phyloP scores from a whole-genome alignment of 768 basidiomycete genomes.

The Hygrocybe punicea region DNA sequence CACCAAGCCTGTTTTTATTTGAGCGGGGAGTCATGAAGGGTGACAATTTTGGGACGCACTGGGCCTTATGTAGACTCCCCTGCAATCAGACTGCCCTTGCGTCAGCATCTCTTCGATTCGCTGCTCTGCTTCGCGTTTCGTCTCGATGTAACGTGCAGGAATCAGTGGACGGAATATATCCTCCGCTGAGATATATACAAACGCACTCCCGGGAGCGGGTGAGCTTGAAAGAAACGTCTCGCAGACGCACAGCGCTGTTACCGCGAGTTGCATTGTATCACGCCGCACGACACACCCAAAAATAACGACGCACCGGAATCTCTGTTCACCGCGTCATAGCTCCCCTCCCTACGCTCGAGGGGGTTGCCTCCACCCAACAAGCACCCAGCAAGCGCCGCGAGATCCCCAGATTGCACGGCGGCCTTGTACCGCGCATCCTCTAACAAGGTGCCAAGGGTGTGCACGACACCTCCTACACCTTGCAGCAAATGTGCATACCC shows the following conservation, averaged over 20 bases:
- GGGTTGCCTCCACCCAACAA: conserved; percentile 55
- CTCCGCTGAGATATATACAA: conserved; percentile 94
- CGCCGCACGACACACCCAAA: too few species aligned
- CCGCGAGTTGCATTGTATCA: conserved; percentile 10
- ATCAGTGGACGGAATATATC: conserved; percentile 88
- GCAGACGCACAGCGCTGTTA: conserved; percentile 67
- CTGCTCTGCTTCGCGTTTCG: conserved; percentile 89
- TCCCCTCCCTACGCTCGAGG: conserved; percentile 44
- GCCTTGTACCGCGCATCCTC: conserved; percentile 80
- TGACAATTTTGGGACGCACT: conserved; percentile 50
- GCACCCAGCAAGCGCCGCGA: conserved; percentile 49
- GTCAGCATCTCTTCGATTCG: conserved; percentile 55
- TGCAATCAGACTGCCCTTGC: conserved; percentile 41
- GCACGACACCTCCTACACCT: conserved; percentile 74
- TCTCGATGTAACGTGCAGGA: conserved; percentile 81
- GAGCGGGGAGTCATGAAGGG: too few species aligned
- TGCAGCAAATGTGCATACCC: conserved; percentile 69
- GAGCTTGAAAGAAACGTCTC: conserved; percentile 62
- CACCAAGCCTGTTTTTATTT: conserved; percentile 67
- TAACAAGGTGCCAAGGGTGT: conserved; percentile 88
- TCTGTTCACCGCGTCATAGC: conserved; percentile 81
- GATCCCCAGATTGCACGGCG: conserved; percentile 57
- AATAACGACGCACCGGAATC: conserved; percentile 68
- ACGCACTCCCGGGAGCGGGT: conserved; percentile 49
- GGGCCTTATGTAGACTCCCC: conserved; percentile 83